Base-by-base conservation (phyloP, 495 filamentous ascomycete species). In the Xylaria longipes region DNA sequence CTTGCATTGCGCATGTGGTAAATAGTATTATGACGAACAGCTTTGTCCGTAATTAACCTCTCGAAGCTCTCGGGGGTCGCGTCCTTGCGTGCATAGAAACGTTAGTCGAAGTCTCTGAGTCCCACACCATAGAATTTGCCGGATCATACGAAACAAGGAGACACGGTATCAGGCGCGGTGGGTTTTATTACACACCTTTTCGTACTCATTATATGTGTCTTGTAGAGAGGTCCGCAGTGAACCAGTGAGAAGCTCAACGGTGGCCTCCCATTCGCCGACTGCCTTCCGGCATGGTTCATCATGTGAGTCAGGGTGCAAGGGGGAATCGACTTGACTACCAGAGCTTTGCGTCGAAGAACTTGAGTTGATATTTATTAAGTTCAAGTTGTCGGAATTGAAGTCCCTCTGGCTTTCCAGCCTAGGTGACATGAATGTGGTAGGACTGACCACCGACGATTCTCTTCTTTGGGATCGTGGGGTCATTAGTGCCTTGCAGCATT, bases 1-100 rank as follows among this genome's bases (percentile, higher is more conserved):
- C 79, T 81, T 31, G 72, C 71, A 37, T 79, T 75, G 46, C 79
- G 75, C 80, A 79, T 80, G 63, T 75, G 74, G 29, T 71, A 60
- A 2, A 81, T 80, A 20, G 74, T 65, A 25, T 69, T 67, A 29
- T 69, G 73, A 43, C 80, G 74, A 12, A 74, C 65, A 15, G 27
- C 39, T 67, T 75, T 79, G 66, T 80, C 75, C 1, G 45, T 45
- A 50, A 79, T 72, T 48, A 83, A 69, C 11, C 50, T 65, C 17
- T 78, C 75, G 15, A 78, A 56, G 46, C 76, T 72, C 37, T 73
- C 57, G 5, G 73, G 71, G 9, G 77, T 72, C 17, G 76, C 77
- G n/a, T 74, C 73, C n/a, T 41, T 41, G 39, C 39, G 39, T 41
- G 39, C 5, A 41, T 41, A 41, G 1, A 41, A 41, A 41, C 5